These are phyloP conservation scores for Lavandula angustifolia DNA, from an alignment of 257 asterid genomes.

Conservation along the genomic window DNA sequence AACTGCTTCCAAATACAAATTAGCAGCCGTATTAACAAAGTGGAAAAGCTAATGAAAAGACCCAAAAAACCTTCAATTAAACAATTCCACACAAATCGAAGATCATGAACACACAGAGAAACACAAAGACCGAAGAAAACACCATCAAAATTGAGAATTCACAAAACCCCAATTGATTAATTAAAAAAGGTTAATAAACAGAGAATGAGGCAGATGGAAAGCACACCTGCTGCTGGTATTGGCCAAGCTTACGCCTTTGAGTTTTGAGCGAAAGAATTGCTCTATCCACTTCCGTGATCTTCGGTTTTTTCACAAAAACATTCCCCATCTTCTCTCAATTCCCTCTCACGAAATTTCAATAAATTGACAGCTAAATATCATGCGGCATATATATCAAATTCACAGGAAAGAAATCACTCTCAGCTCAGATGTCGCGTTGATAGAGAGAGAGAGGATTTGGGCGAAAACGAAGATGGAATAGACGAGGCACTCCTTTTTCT, in stretches of 20 bases:
- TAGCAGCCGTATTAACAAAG: conserved; percentile 1
- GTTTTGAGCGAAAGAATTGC: conserved; percentile 97
- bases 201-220: not conserved
- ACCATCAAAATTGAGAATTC: conserved; percentile 7
- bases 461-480: not conserved
- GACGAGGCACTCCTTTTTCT: not conserved
- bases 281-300: conserved; percentile 87
- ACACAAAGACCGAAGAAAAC: conserved; percentile 4
- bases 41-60: not conserved
- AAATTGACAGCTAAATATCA: not conserved
- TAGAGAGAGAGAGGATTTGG: conserved; percentile 25
- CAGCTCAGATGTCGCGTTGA: conserved; percentile 8
- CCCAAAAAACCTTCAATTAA: not conserved
- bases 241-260: conserved; percentile 95
- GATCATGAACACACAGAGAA: conserved; percentile 5
- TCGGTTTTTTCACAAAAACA: conserved; percentile 86
- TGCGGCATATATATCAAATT: not conserved
- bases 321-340: conserved; percentile 63
- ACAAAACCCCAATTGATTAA: not conserved
- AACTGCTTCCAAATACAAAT: not conserved
- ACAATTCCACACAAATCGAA: conserved; percentile 3
- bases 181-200: not conserved
- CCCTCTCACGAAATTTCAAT: not conserved
- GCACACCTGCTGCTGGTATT: conserved; percentile 87
- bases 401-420: conserved; percentile 14